Base-by-base conservation (phyloP, 148 eudicot genomes). In the Rhododendron mucronatum region DNA sequence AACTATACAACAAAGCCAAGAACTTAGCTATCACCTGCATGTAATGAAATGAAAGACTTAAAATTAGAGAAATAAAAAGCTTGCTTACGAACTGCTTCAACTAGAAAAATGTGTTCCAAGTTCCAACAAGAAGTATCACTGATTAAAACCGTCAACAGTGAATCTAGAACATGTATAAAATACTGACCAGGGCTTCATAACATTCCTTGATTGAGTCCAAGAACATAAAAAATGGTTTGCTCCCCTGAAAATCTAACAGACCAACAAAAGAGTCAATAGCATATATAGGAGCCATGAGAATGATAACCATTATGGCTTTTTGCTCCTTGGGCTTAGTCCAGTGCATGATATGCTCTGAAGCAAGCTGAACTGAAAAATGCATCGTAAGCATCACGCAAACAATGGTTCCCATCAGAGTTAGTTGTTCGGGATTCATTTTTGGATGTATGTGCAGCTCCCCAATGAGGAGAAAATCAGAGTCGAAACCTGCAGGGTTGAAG, bases 1-100 rank as follows among this genome's bases (percentile, higher is more conserved):
- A 96, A 85, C 99, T 94, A 82, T 93, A 95, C 90, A 96, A 88
- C 80, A 96, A 88, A 33, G 93, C 91, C 94, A 96, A 81, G 88
- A 96, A 95, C 90, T 93, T 96, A 33, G 96, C 99, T 92, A 96
- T 95, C 57, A 92, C 99, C 99, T 96, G 94, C 84, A 82, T 63
- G 48, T 78, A 71, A 16, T 39, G 48, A 75, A 39, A 75, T 18
- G 45, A 75, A 74, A 15, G 6, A 35, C 47, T 37, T 75, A 8
- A 9, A 23, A 74, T 16, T 7, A 37, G 4, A 5, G 26, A 75
- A 35, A 75, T 75, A 26, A 11, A 35, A 18, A 82, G 85, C 73
- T 30, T 53, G 28, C 69, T 55, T 10, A 75, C 0, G 26, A 39
- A 75, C 79, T 75, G 18, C 77, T 75, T 75, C 79, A 37, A 75